Evolutionary conservation across 495 filamentous ascomycete species (phyloP), one percentile per base, ranked within the genome.

Genomic region (Penicillium macrosclerotiorum): DNA sequence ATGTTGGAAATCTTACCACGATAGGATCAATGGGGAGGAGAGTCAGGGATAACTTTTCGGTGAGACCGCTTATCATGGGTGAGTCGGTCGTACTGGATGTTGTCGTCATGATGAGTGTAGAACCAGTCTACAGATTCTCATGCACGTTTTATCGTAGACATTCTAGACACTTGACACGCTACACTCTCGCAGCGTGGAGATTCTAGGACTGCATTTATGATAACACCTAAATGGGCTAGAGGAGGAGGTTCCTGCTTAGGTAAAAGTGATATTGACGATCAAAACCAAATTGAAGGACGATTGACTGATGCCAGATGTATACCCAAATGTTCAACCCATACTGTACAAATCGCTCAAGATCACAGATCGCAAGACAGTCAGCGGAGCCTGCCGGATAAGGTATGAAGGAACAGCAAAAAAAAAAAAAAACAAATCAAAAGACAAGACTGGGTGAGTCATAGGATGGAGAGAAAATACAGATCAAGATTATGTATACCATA

Each of bases 351-450:
- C 51, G 46, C 51, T 46, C 45, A 49, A 33, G n/a, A 23, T 42
- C 36, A 49, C 18, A 54, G 24, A 30, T 24, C 45, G 35, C 45
- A 24, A 38, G 32, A 24, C 13, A 49, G 31, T 27, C 26, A 40
- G 30, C 42, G 51, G 54, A 54, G 29, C 44, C 57, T 52, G 57
- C 51, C 57, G 54, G 38, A 43, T 47, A 47, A 32, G 26, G 36
- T 1, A 37, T 37, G 40, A 37, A 16, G 32, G 32, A 24, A 34
- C 4, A 50, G 26, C 32, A 34, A 45, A 31, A 22, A 31, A 20
- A 23, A 31, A 37, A 47, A 13, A 8, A 18, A 29, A 32, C 29
- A 18, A 13, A 25, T 19, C 31, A 29, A 32, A 36, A 24, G 14
- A 14, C 12, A 37, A 43, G n/a, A 31, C 14, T 11, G 30, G 24